These are phyloP conservation scores for Solanum hybrid DNA, from an alignment of 305 asterid genomes.

Conservation along the genomic window DNA sequence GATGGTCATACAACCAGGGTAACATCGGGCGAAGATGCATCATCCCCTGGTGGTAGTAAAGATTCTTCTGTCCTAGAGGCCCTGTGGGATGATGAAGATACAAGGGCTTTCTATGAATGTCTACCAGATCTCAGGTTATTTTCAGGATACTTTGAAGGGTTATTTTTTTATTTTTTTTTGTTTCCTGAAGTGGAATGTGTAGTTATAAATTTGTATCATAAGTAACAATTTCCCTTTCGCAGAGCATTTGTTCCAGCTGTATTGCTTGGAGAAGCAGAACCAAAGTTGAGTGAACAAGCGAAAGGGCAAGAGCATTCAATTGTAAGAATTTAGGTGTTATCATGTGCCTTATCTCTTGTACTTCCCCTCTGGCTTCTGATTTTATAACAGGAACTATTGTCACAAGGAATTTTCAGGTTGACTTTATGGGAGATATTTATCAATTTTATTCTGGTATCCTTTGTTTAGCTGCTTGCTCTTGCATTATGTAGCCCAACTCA, in stretches of 20 bases:
- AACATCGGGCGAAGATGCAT: constrained; percentile 80
- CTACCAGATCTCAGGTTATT: constrained; percentile 87
- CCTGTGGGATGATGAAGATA: constrained; percentile 99
- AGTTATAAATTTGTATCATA: constrained; percentile 10
- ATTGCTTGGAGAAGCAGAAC: constrained; percentile 87
- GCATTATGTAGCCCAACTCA: background rate
- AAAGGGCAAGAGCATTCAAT: constrained; percentile 64
- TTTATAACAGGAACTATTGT: background rate
- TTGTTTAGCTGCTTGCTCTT: background rate
- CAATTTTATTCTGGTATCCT: background rate
- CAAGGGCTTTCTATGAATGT: constrained; percentile 89
- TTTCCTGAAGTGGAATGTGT: background rate
- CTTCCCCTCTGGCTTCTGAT: background rate
- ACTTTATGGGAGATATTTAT: background rate
- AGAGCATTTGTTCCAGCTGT: constrained; percentile 99
- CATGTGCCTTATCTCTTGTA: background rate
- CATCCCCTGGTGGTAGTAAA: constrained; percentile 64
- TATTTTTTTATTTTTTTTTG: background rate
- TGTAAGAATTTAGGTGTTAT: constrained; percentile 34
- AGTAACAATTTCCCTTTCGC: constrained; percentile 16
- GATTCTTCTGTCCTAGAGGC: constrained; percentile 76
- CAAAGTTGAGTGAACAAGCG: constrained; percentile 67
- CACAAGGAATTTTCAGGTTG: background rate
- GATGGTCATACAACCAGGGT: constrained; percentile 98
- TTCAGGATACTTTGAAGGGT: background rate